Evolutionary conservation across 495 filamentous ascomycete species (phyloP).

Genomic region (Penicillium canescens): DNA sequence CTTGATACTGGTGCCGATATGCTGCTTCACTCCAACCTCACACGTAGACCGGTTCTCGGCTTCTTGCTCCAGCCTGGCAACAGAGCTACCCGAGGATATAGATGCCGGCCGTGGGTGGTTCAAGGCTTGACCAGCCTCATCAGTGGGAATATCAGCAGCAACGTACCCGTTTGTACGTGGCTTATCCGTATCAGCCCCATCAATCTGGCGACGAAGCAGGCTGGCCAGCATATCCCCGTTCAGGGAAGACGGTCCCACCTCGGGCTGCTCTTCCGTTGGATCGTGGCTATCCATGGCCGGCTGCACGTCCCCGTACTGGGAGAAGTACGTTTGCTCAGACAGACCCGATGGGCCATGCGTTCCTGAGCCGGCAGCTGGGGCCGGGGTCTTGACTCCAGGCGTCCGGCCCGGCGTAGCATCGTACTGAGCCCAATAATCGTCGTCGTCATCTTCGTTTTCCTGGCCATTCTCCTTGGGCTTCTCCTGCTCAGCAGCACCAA

Average conservation of each 20-base stretch:
- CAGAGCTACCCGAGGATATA: slow-evolving; percentile 56
- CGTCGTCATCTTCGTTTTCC: slow-evolving; percentile 73
- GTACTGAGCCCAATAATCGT: slow-evolving; percentile 93
- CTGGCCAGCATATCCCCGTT: slow-evolving; percentile 49
- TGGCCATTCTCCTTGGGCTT: slow-evolving; percentile 23
- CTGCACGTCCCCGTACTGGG: slow-evolving; percentile 85
- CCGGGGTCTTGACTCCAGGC: slow-evolving; percentile 67
- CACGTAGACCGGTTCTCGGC: slow-evolving; percentile 64
- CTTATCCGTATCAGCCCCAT: slow-evolving; percentile 15
- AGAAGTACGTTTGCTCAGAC: slow-evolving; percentile 63
- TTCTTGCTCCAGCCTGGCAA: slow-evolving; percentile 66
- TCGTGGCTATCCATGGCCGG: slow-evolving; percentile 90
- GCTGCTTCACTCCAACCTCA: slow-evolving; percentile 84
- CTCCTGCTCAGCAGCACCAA: slow-evolving; percentile 30
- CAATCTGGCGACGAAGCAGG: slow-evolving; percentile 34
- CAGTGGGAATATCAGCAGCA: slow-evolving; percentile 15
- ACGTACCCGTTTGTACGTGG: slow-evolving; percentile 29
- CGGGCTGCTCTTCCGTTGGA: slow-evolving; percentile 59
- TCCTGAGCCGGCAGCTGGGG: slow-evolving; percentile 39
- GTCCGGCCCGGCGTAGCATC: slow-evolving; percentile 80
- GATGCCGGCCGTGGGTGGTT: slow-evolving; percentile 48
- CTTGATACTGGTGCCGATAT: slow-evolving; percentile 85
- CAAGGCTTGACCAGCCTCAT: slow-evolving; percentile 25
- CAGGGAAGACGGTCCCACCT: slow-evolving; percentile 54
- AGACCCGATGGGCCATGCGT: slow-evolving; percentile 32